These are phyloP conservation scores for Ciborinia camelliae DNA, from an alignment of 2,329 filamentous ascomycete genomes.

Conservation along the genomic window DNA sequence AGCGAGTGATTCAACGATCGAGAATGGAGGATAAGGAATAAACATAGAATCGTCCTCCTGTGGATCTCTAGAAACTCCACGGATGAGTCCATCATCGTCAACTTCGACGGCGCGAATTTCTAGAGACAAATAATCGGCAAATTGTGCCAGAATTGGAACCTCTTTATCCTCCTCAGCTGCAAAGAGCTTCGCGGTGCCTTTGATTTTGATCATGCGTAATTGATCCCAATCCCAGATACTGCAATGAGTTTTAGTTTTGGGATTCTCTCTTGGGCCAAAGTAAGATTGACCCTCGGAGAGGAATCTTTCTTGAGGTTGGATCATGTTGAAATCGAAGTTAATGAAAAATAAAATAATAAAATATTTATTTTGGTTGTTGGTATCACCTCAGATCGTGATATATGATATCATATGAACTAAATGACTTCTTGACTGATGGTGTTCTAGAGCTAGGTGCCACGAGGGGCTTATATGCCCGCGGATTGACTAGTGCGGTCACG, in stretches of 20 bases:
- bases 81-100: neutral
- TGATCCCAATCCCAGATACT: slow-evolving; percentile 2
- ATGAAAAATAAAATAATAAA: too few relatives aligned
- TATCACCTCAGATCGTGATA: too few relatives aligned
- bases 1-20: neutral
- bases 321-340: neutral
- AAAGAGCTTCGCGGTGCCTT: neutral
- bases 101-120: neutral
- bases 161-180: neutral
- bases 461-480: too few relatives aligned
- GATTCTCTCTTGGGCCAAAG: neutral
- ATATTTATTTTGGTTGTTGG: too few relatives aligned
- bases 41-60: neutral
- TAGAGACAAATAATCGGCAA: neutral
- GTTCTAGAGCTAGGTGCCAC: too few relatives aligned
- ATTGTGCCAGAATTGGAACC: neutral
- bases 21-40: neutral
- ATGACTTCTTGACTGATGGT: too few relatives aligned
- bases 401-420: too few relatives aligned
- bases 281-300: neutral
- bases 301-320: neutral
- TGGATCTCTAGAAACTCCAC: neutral
- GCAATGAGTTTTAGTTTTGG: neutral
- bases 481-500: too few relatives aligned
- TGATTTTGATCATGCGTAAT: neutral